phyloP scores from a whole-genome alignment of 2,329 filamentous ascomycete genomes.

The Macrophomina tecta region DNA sequence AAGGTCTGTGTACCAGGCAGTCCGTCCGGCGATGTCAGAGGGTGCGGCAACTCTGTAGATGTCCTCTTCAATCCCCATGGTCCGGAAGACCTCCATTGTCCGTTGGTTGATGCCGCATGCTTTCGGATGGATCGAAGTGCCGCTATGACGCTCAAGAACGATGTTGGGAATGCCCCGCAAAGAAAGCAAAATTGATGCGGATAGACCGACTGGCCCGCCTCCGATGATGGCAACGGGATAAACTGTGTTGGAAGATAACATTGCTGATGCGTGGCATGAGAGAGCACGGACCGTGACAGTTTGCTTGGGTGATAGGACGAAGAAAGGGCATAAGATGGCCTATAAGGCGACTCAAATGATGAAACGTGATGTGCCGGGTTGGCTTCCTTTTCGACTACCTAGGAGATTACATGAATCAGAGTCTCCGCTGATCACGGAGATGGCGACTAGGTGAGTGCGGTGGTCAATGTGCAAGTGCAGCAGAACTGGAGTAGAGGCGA shows the following conservation, averaged over 20 bases:
- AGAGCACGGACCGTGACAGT: too few relatives aligned
- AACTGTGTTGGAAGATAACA: background rate
- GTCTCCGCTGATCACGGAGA: background rate
- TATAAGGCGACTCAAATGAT: background rate
- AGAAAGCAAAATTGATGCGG: constrained; percentile 41
- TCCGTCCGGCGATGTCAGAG: constrained; percentile 33
- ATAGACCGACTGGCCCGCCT: constrained; percentile 35
- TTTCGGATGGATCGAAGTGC: constrained; percentile 44
- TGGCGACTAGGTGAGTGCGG: background rate
- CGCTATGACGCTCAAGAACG: constrained; percentile 41
- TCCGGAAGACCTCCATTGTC: constrained; percentile 38
- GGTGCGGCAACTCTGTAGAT: constrained; percentile 32
- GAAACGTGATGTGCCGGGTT: background rate
- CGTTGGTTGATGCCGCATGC: constrained; percentile 42
- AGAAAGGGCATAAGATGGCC: too few relatives aligned
- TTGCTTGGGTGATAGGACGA: too few relatives aligned
- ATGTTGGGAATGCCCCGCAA: constrained; percentile 36
- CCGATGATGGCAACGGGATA: constrained; percentile 35
- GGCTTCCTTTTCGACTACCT: too few relatives aligned
- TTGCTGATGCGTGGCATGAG: background rate
- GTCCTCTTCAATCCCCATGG: constrained; percentile 41
- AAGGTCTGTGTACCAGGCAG: constrained; percentile 40
- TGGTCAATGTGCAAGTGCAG: too few relatives aligned
- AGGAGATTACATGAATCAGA: background rate
- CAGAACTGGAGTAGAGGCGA: too few relatives aligned